Base-by-base conservation (phyloP, 1,139 yeast species). In the Insectozyma bohioensis region DNA sequence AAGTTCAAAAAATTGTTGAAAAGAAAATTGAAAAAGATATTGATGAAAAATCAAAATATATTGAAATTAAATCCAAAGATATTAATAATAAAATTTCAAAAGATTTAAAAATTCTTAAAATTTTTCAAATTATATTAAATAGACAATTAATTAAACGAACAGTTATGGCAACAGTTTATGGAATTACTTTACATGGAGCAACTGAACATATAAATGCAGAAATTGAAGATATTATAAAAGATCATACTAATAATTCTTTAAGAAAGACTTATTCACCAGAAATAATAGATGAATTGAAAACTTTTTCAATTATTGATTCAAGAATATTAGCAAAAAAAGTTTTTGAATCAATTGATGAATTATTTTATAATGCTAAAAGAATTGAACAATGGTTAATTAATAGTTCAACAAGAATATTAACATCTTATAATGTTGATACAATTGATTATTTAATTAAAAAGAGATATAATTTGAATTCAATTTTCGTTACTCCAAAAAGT, bases 101-200 rank as follows among this genome's bases (percentile, higher is more conserved):
- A 12, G 19, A 26, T 9, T 8, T 10, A 12, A 18, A 18, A 19
- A 26, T 18, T 20, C 12, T 58, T 61, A 0, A 14, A 25, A 4
- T 21, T 54, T 47, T 61, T 1, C 29, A 33, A 6, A 42, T 40
- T 1, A 26, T 67, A 4, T 40, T 67, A 10, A 44, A 50, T 12
- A 42, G 75, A 7, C 65, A 64, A 28, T 45, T 68, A 16, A 54
- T 69, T 21, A 69, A 69, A 42, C 64, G 67, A 33, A 69, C 75
- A 2, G 66, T 68, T 2, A 69, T 69, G 75, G 69, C 75, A 2
- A 63, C 68, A 3, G 75, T 69, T 0, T 69, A 69, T 42, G 75
- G 75, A 0, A 75, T 69, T 2, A 69, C 74, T 0, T 32, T 36
- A 3, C 56, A 36, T 42, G 75, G 75, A 0, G 72, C 68, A 1